Evolutionary conservation across 139 green algal species (phyloP).

Genomic region (Helicosporidium sp.): DNA sequence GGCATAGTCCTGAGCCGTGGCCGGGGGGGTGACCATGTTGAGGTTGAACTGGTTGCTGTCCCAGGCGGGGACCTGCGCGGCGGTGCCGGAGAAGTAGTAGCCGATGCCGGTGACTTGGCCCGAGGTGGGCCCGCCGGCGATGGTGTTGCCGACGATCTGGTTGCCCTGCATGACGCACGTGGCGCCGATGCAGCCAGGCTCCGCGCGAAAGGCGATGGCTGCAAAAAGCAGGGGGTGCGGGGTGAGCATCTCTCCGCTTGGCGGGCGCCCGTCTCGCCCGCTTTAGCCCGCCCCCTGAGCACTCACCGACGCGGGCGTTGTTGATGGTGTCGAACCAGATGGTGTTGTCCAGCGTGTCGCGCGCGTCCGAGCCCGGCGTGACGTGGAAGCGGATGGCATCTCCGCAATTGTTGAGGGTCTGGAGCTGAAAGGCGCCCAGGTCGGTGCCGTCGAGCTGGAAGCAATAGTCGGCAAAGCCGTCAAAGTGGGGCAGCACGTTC

Average conservation of each 20-base stretch:
- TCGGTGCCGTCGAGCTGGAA: constrained; percentile 5
- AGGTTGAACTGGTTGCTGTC: constrained; percentile 14
- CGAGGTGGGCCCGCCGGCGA: constrained; percentile 1
- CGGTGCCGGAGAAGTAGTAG: neutral
- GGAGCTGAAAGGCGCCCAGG: constrained; percentile 8
- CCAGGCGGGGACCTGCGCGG: constrained; percentile 2
- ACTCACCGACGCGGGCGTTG: constrained; percentile 1
- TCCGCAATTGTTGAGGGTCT: constrained; percentile 8
- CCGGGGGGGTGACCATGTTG: constrained; percentile 1
- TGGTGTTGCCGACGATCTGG: constrained; percentile 6
- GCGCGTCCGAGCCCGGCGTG: neutral
- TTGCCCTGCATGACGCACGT: constrained; percentile 9
- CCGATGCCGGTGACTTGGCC: neutral
- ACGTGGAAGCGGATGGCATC: constrained; percentile 6
- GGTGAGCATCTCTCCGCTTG: neutral
- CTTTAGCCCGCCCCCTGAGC: no score
- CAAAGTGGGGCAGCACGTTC: constrained; percentile 9
- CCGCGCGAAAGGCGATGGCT: constrained; percentile 2
- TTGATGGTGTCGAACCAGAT: constrained; percentile 11
- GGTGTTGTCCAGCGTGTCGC: constrained; percentile 10
- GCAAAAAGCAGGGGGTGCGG: neutral
- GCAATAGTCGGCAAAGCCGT: constrained; percentile 5
- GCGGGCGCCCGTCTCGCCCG: no score
- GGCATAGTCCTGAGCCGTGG: constrained; percentile 1
- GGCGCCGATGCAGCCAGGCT: neutral